phyloP scores from a whole-genome alignment of 2,329 filamentous ascomycete species.

The Fusarium equiseti region DNA sequence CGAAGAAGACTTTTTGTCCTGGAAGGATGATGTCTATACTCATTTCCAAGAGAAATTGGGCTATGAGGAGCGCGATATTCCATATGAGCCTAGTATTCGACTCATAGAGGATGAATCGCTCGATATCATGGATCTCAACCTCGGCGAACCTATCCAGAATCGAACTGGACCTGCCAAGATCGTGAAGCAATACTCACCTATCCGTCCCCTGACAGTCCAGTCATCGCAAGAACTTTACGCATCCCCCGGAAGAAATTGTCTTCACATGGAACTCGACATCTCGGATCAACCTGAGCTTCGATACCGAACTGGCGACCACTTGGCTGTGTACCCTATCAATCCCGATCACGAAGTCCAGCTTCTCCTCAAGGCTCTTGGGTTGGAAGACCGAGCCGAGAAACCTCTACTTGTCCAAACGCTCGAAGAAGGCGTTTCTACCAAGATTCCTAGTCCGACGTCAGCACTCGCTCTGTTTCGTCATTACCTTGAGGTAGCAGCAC shows the following conservation, averaged over 20 bases:
- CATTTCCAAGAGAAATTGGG: constrained; percentile 37
- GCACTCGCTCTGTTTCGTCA: constrained; percentile 56
- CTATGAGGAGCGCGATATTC: constrained; percentile 39
- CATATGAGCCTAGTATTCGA: constrained; percentile 39
- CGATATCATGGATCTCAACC: constrained; percentile 40
- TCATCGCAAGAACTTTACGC: constrained; percentile 36
- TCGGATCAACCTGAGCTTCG: constrained; percentile 43
- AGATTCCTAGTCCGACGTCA: constrained; percentile 56
- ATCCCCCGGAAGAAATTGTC: constrained; percentile 46
- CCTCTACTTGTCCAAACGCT: constrained; percentile 44
- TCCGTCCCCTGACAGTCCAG: constrained; percentile 30
- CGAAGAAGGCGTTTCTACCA: constrained; percentile 29
- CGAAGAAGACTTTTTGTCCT: constrained; percentile 54
- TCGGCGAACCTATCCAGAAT: constrained; percentile 40
- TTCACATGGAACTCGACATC: constrained; percentile 55
- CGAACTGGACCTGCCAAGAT: constrained; percentile 37
- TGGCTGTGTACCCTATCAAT: constrained; percentile 57
- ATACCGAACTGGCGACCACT: constrained; percentile 57
- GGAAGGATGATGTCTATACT: constrained; percentile 50
- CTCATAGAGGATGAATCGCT: constrained; percentile 43
- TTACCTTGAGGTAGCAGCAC: constrained; percentile 59
- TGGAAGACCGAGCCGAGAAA: constrained; percentile 34
- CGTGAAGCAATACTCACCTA: constrained; percentile 40
- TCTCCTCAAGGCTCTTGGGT: constrained; percentile 49
- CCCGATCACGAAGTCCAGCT: constrained; percentile 51